Conservation (phyloP, 2,329 filamentous ascomycete genomes). For the Samsoniella hepiali region DNA sequence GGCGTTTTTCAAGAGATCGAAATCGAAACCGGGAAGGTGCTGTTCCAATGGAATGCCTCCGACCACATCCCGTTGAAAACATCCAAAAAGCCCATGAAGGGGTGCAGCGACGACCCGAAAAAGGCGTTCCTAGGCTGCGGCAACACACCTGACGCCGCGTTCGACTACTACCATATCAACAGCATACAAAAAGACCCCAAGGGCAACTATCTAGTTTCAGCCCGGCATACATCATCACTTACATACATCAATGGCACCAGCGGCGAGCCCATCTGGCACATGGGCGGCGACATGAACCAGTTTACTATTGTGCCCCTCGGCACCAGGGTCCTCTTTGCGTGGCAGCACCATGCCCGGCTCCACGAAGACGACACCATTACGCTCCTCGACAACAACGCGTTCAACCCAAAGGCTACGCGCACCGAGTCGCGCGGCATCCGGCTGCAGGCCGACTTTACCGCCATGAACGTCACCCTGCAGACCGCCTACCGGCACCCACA, state of each 20-base stretch:
- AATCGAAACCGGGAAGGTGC: constrained; percentile 42
- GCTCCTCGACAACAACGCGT: constrained; percentile 50
- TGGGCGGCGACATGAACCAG: constrained; percentile 44
- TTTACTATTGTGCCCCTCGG: constrained; percentile 32
- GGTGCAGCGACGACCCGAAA: constrained; percentile 18
- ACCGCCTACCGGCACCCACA: constrained; percentile 48
- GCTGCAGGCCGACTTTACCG: constrained; percentile 41
- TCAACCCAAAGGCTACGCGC: constrained; percentile 27
- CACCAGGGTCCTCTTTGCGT: constrained; percentile 37
- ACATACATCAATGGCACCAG: constrained; percentile 43
- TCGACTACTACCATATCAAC: constrained; percentile 57
- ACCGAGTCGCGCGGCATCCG: constrained; percentile 43
- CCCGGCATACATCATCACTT: constrained; percentile 44
- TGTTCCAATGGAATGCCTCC: constrained; percentile 43
- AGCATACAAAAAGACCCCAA: constrained; percentile 47
- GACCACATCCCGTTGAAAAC: constrained; percentile 22
- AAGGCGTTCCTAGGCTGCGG: constrained; percentile 21
- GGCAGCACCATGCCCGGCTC: constrained; percentile 49
- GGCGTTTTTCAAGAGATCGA: constrained; percentile 41
- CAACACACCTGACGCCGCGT: constrained; percentile 30
- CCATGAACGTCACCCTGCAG: constrained; percentile 42
- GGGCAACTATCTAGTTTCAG: constrained; percentile 51
- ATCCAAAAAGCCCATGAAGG: constrained; percentile 10
- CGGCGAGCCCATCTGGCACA: constrained; percentile 49
- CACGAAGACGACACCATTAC: constrained; percentile 44